A percentile compares a stretch with the other conserved stretches of the same genome.
phyloP scores from a whole-genome alignment of 2,329 filamentous ascomycete genomes.

The Calonectria hongkongensis region DNA sequence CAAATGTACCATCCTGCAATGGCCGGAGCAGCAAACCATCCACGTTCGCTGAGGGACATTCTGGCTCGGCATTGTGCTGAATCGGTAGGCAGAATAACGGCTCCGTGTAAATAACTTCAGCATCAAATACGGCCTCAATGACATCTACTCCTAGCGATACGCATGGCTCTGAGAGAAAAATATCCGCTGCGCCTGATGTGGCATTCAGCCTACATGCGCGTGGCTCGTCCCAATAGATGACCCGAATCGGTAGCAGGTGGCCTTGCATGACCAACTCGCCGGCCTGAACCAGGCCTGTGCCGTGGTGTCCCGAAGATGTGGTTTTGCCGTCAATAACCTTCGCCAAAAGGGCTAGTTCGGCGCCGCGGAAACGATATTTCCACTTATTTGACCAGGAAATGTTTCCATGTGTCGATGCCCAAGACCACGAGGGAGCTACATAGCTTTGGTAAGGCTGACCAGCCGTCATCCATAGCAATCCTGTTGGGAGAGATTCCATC shows the following conservation, averaged over 20 bases:
- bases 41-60: neutral
- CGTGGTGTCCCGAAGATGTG: neutral
- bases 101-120: neutral
- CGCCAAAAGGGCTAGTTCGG: neutral
- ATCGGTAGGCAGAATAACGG: conserved; percentile 4
- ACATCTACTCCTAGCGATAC: neutral
- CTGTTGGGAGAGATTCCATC: conserved; percentile 17
- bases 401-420: neutral
- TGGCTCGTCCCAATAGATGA: neutral
- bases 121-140: neutral
- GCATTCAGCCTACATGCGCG: neutral
- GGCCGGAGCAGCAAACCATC: neutral
- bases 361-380: conserved; percentile 6
- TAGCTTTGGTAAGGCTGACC: neutral
- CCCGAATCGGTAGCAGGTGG: neutral
- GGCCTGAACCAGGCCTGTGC: neutral
- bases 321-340: neutral
- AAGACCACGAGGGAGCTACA: conserved; percentile 4
- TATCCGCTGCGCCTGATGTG: neutral
- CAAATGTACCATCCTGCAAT: neutral
- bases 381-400: conserved; percentile 2
- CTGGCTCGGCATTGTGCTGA: neutral
- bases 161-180: neutral
- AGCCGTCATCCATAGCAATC: conserved; percentile 4
- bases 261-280: conserved; percentile 3